Percentiles rank a stretch among this genome's conserved stretches.
phyloP scores from a whole-genome alignment of 2,329 filamentous ascomycete genomes.

The Blastomyces percursus region DNA sequence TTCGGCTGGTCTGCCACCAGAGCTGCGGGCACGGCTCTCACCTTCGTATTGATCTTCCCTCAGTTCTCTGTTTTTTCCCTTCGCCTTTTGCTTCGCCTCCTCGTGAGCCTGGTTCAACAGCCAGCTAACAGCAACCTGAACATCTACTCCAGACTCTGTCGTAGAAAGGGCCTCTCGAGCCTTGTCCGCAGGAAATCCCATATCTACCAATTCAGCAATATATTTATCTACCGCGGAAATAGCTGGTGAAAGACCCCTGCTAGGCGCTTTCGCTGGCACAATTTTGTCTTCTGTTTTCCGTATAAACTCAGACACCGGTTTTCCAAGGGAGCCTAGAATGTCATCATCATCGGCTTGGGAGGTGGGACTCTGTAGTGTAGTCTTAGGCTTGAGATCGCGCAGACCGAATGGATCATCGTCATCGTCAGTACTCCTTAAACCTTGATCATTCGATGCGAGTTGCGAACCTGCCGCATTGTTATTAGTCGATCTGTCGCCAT shows the following conservation, averaged over 20 bases:
- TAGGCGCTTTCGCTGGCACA: neutral
- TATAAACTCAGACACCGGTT: slow-evolving; percentile 45
- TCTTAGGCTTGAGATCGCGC: slow-evolving; percentile 44
- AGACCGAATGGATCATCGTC: slow-evolving; percentile 84
- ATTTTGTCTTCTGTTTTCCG: slow-evolving; percentile 8
- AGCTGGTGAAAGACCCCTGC: slow-evolving; percentile 5
- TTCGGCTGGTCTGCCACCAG: slow-evolving; percentile 13
- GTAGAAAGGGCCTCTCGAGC: slow-evolving; percentile 69
- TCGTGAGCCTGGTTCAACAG: slow-evolving; percentile 83
- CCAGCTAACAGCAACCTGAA: slow-evolving; percentile 80
- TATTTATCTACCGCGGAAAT: slow-evolving; percentile 58
- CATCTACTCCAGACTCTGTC: slow-evolving; percentile 66
- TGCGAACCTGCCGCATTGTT: slow-evolving; percentile 11
- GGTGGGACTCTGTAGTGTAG: slow-evolving; percentile 29
- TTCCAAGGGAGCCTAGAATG: slow-evolving; percentile 50
- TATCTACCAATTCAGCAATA: slow-evolving; percentile 81
- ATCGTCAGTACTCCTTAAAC: slow-evolving; percentile 31
- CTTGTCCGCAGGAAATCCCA: slow-evolving; percentile 82
- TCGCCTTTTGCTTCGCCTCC: slow-evolving; percentile 61
- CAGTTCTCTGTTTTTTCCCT: slow-evolving; percentile 17
- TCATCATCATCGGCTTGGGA: slow-evolving; percentile 48
- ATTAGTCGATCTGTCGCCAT: slow-evolving; percentile 23
- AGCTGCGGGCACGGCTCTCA: slow-evolving; percentile 17
- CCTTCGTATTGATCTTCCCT: slow-evolving; percentile 9
- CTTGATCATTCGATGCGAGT: slow-evolving; percentile 10